A percentile compares a stretch with the other conserved stretches of the same genome.
These are phyloP conservation scores for Sanghuangporus baumii DNA, from an alignment of 1,284 basidiomycete species.

Conservation along the genomic window DNA sequence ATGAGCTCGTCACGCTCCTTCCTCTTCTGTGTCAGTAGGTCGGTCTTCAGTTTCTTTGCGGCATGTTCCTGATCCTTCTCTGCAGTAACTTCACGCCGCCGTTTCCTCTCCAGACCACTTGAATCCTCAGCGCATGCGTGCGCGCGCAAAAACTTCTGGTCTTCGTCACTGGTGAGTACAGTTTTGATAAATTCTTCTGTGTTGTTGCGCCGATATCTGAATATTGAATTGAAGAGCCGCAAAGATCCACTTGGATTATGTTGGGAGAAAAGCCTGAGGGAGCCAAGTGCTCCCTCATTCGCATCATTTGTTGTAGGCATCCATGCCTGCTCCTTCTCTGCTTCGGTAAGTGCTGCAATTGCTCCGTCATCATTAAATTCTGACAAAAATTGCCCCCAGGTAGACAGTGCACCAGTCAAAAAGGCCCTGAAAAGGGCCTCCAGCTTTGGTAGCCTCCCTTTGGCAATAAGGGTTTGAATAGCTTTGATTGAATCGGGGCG, in stretches of 20 bases:
- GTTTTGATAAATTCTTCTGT: not conserved
- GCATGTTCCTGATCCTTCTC: too few relatives aligned
- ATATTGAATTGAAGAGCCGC: not conserved
- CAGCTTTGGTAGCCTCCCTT: not conserved
- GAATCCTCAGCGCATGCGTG: too few relatives aligned
- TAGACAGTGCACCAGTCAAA: not conserved
- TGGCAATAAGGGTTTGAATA: not conserved
- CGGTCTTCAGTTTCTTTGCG: too few relatives aligned
- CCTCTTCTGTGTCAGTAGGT: too few relatives aligned
- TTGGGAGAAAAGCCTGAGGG: not conserved
- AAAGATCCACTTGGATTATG: not conserved
- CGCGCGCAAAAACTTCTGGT: not conserved
- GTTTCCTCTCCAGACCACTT: too few relatives aligned
- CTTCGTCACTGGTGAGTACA: not conserved
- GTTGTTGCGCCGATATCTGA: not conserved
- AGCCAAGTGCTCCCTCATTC: conserved; percentile 2
- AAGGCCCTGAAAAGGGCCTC: not conserved
- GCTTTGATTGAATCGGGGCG: not conserved
- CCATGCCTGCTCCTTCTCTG: not conserved
- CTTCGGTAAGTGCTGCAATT: not conserved
- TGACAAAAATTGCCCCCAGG: not conserved
- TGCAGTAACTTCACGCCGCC: too few relatives aligned
- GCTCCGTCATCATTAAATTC: not conserved
- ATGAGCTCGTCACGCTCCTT: too few relatives aligned
- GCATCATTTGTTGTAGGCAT: conserved; percentile 10